Evolutionary conservation across 768 basidiomycete species (phyloP).

Genomic region (Suillus alpinus): DNA sequence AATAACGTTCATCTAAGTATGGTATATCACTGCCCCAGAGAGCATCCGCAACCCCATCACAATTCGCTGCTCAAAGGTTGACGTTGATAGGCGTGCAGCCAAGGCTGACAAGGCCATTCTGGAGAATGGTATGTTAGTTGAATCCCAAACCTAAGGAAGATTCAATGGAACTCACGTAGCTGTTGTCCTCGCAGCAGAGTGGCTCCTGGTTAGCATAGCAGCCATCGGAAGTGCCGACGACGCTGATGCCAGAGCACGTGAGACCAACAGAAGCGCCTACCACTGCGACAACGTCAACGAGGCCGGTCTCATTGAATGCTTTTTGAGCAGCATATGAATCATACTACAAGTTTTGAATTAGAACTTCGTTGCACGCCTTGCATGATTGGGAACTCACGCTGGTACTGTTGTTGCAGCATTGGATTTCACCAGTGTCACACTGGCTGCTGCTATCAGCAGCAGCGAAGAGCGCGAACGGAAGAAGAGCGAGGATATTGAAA

Average conservation of each 20-base stretch:
- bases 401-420: slow-evolving; percentile 1
- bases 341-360: background rate
- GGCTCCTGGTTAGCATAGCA: background rate
- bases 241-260: background rate
- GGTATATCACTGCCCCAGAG: background rate
- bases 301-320: background rate
- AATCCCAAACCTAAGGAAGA: background rate
- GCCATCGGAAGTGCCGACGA: background rate
- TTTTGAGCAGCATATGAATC: background rate
- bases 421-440: slow-evolving; percentile 1
- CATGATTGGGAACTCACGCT: background rate
- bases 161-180: background rate
- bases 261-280: background rate
- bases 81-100: background rate
- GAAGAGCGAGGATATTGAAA: background rate
- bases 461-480: background rate
- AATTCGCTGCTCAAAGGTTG: background rate
- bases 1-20: background rate
- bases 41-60: background rate
- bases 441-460: background rate
- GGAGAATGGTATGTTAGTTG: background rate
- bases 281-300: background rate
- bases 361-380: background rate
- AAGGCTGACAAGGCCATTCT: background rate
- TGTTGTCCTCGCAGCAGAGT: background rate